Base-by-base conservation (phyloP, 108 stramenopile species). In the Conticribra guillardii region DNA sequence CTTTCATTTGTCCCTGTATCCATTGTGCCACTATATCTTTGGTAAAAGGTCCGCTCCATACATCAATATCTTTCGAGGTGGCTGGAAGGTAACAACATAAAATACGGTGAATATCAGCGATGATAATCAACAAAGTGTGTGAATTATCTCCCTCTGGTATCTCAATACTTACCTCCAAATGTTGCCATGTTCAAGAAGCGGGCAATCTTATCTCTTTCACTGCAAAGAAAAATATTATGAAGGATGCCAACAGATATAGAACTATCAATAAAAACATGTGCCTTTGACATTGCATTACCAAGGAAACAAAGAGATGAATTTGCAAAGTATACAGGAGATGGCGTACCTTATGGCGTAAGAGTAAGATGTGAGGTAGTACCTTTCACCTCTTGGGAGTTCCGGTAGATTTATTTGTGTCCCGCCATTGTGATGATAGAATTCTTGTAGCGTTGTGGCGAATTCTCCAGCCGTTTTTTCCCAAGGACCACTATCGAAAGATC, bases 1-100 rank as follows among this genome's bases (percentile, higher is more conserved):
- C 79, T n/a, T 60, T 37, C 17, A 73, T 57, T 41, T 41, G 37
- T 9, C 11, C 11, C 37, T 41, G 8, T 9, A 41, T 41, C 37
- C 37, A 41, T 41, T 41, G 5, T 11, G 37, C 5, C 11, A 11
- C 37, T 9, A 5, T 41, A 9, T 41, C 37, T 41, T 41, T 11
- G 37, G 5, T 11, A 41, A 41, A 41, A 41, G 37, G 37, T 9
- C 37, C 37, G 11, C 37, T 41, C 37, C 37, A 41, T 41, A 11
- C 37, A 11, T 41, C 37, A 41, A 41, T 41, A 41, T 41, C 37
- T 5, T 11, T 41, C 11, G 37, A 5, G 5, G 8, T 41, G 5
- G 37, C n/a, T n/a, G n/a, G n/a, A n/a, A n/a, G n/a, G n/a, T n/a
- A n/a, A n/a, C n/a, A n/a, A n/a, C n/a, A n/a, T n/a, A n/a, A n/a